Base-by-base conservation (phyloP, 805 yeast species). In the Metschnikowia aberdeeniae region DNA sequence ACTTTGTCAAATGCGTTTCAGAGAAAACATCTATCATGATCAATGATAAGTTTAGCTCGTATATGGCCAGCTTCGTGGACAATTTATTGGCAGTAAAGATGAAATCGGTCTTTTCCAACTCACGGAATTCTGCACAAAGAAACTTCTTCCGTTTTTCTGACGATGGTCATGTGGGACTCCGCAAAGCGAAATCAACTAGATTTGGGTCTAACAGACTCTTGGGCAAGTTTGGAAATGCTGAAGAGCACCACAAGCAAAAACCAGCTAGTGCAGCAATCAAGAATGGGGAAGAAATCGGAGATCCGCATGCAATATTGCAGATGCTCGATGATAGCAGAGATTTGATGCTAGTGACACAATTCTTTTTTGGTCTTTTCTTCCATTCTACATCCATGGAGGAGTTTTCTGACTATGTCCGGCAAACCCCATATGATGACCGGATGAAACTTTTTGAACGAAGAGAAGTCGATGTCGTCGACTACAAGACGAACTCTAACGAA, bases 1-100 rank as follows among this genome's bases (percentile, higher is more conserved):
- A 51, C 47, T 70, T 84, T 56, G 72, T 84, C 19, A 85, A 82
- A 50, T 80, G 78, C 40, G 67, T 79, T 4, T 78, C 85, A 2
- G 62, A 65, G 0, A 62, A 62, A 2, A 73, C 76, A 4, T 86
- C 75, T 59, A 48, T 58, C 7, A 66, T 64, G n/a, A 76, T 81
- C 45, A 67, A 66, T 22, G 70, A 70, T 10, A 72, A 63, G 48
- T 62, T 81, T 37, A 69, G 68, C 30, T 47, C 56, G 34, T 51
- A 47, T 14, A 49, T 64, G 28, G 55, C 63, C 43, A 59, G 50
- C 5, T 62, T 68, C 34, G 51, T 68, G 28, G 70, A 66, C 24
- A 52, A 46, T 5, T 34, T 62, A 5, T 49, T 69, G 32, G 46
- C 40, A 10, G 37, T 46, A 12, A 60, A 63, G 32, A 42, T 65